A percentile compares a stretch with the other conserved stretches of the same genome.
Conservation (phyloP, 495 filamentous ascomycete genomes). For the Neurospora intermedia region DNA sequence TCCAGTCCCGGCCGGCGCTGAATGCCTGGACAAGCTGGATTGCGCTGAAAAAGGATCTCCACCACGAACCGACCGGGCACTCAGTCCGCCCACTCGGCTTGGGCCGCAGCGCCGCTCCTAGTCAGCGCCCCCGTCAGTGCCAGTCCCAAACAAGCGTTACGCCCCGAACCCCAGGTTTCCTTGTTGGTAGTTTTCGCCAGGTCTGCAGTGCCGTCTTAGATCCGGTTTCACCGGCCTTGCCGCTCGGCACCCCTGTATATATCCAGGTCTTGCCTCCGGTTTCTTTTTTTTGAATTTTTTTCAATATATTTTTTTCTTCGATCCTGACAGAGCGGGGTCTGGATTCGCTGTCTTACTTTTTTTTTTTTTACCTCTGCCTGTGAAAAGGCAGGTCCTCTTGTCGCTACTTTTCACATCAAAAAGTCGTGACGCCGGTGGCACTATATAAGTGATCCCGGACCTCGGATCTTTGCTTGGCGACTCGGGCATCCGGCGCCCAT, state of each 20-base stretch:
- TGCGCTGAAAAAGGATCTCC: background rate
- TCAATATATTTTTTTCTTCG: background rate
- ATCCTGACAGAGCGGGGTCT: background rate
- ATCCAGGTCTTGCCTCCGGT: background rate
- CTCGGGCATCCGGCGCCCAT: background rate
- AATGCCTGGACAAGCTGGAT: background rate
- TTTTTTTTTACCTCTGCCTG: background rate
- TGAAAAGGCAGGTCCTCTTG: background rate
- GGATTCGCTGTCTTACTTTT: background rate
- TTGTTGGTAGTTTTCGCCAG: background rate
- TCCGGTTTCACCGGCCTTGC: constrained; percentile 1
- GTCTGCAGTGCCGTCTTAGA: background rate
- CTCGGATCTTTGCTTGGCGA: background rate
- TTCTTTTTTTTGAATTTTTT: background rate
- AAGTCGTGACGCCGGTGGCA: background rate
- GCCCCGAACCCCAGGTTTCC: background rate
- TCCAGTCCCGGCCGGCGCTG: background rate
- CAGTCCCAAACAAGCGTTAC: background rate
- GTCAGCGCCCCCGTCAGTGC: background rate
- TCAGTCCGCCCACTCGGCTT: background rate
- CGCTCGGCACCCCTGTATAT: constrained; percentile 1
- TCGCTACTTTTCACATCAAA: background rate
- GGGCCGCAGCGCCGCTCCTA: background rate
- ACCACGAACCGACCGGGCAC: background rate
- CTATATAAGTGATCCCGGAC: background rate